Evolutionary conservation across 805 yeast species (phyloP).

Genomic region (Dipodascus albidus): DNA sequence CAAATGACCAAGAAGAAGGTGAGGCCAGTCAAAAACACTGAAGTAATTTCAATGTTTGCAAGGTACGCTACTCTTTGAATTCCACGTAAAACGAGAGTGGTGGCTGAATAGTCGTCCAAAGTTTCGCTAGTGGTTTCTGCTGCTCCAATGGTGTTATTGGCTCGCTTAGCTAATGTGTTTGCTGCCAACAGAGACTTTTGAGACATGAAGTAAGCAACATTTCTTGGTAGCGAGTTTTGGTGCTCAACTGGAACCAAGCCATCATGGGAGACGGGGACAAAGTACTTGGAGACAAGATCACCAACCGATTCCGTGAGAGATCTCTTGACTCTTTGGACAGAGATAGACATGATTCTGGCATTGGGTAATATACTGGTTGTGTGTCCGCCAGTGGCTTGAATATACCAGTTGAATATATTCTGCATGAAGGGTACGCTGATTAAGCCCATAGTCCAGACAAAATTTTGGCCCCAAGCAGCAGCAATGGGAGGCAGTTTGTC

Average conservation of each 20-base stretch:
- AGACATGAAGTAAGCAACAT: background rate
- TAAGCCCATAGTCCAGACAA: constrained; percentile 93
- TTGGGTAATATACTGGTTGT: constrained; percentile 67
- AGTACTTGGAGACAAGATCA: constrained; percentile 4
- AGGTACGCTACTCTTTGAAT: constrained; percentile 81
- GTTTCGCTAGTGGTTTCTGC: constrained; percentile 37
- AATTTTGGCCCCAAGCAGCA: constrained; percentile 95
- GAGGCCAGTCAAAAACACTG: constrained; percentile 75
- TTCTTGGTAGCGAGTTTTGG: constrained; percentile 3
- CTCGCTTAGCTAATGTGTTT: constrained; percentile 4
- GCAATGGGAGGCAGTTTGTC: constrained; percentile 91
- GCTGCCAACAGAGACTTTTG: background rate
- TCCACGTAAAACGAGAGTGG: constrained; percentile 77
- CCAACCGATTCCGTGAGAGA: constrained; percentile 5
- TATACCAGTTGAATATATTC: constrained; percentile 80
- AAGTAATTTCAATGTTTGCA: constrained; percentile 78
- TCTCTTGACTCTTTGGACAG: constrained; percentile 56
- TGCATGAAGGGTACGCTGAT: constrained; percentile 71
- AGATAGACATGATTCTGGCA: constrained; percentile 55
- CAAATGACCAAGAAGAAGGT: constrained; percentile 70
- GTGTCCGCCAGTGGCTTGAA: constrained; percentile 87
- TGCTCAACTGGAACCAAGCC: background rate
- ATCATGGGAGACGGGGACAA: constrained; percentile 1
- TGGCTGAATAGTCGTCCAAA: constrained; percentile 43
- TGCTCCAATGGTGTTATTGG: background rate